Evolutionary conservation across 371 early-diverging fungal genomes (phyloP), one percentile per base, ranked within the genome.

Genomic region (Actinomortierella ambigua): DNA sequence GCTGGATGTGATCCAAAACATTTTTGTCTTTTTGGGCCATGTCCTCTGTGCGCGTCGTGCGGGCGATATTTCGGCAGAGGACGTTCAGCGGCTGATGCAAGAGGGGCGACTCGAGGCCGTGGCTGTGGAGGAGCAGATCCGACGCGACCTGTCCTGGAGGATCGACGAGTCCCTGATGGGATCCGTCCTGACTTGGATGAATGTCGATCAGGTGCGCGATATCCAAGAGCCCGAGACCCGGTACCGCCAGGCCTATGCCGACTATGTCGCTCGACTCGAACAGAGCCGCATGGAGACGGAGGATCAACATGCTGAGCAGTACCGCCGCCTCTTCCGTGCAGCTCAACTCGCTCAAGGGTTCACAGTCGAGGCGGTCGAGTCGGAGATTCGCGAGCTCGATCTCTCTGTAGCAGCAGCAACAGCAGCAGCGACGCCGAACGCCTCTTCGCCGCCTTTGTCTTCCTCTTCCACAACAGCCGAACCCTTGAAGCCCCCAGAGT

Each of bases 91-190:
- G 20, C 48, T 59, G 51, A 15, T 65, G 42, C 54, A 67, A 17
- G 24, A 23, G 40, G 57, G 50, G 8, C 20, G 59, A 53, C 56
- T 75, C 20, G 58, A 63, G 54, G 49, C 47, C 39, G 34, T 55
- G 2, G 56, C 67, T 34, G 62, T 77, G 13, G 79, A 79, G 48
- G 79, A 79, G 48, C 63, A 61, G 27, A 69, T 79, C 40, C 68
- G 79, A 14, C 55, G 79, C 20, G 69, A 75, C 48, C 51, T 79
- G 54, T 55, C 61, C 15, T 61, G 65, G 53, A 56, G 24, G n/a
- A 57, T 58, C 13, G 18, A 54, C 11, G 68, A 59, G 26, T 43
- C 61, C 13, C 23, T 64, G 28, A 62, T 78, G 68, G 58, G 67
- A 13, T 29, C 51, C 2, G 50, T 77, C 34, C n/a, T 29, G 20